Conservation (phyloP, 2,329 filamentous ascomycete genomes). For the Aschersonia sp. region DNA sequence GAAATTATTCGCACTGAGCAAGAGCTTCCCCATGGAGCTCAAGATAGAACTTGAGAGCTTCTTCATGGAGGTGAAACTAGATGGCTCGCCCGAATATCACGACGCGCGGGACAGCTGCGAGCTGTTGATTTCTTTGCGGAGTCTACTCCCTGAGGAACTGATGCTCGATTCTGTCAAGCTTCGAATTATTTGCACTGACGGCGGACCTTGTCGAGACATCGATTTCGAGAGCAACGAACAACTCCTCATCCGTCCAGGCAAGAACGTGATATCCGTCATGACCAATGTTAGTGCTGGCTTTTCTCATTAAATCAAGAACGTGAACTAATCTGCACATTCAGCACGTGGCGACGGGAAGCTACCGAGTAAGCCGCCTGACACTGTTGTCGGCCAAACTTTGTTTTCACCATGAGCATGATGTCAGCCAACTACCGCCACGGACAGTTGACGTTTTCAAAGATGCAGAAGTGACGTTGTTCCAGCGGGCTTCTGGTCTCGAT, state of each 20-base stretch:
- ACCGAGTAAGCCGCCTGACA: conserved; percentile 58
- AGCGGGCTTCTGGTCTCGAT: conserved; percentile 53
- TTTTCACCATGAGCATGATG: conserved; percentile 50
- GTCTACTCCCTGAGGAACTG: conserved; percentile 58
- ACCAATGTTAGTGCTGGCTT: conserved; percentile 17
- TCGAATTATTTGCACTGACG: conserved; percentile 40
- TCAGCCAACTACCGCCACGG: conserved; percentile 29
- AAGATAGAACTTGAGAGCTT: conserved; percentile 57
- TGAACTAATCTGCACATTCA: conserved; percentile 18
- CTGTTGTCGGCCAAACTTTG: conserved; percentile 49
- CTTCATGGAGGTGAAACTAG: conserved; percentile 55
- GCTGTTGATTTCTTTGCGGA: conserved; percentile 52
- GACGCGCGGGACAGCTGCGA: conserved; percentile 62
- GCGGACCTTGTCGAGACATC: conserved; percentile 46
- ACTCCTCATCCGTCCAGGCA: conserved; percentile 29
- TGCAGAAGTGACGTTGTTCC: conserved; percentile 58
- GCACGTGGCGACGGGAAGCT: conserved; percentile 57
- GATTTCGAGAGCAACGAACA: conserved; percentile 14
- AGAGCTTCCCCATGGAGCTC: conserved; percentile 39
- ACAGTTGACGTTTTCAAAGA: conserved; percentile 38
- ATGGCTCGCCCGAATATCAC: conserved; percentile 55
- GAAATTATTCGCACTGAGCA: conserved; percentile 31
- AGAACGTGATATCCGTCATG: conserved; percentile 22
- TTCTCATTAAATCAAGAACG: not conserved
- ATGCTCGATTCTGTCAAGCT: conserved; percentile 51